Percentiles rank a stretch among this genome's conserved stretches.
Evolutionary conservation across 768 basidiomycete species (phyloP).

Genomic region (Serendipita sp.): DNA sequence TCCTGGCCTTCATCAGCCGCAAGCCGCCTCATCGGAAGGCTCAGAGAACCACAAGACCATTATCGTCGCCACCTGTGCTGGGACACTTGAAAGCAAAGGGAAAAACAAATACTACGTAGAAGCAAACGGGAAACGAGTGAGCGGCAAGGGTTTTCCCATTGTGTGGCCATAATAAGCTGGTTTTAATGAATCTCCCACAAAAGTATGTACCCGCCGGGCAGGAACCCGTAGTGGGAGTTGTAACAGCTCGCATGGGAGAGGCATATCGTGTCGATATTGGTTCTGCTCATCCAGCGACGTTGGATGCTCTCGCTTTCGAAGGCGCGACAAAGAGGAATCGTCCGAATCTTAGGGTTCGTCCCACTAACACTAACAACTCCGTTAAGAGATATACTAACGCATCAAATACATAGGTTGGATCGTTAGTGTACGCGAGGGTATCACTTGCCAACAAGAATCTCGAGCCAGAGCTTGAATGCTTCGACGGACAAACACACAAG

Average conservation of each 20-base stretch:
- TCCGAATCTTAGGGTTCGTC: constrained; percentile 72
- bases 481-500: constrained; percentile 84
- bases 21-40: constrained; percentile 11
- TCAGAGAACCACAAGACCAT: constrained; percentile 7
- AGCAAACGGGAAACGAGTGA: constrained; percentile 63
- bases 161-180: neutral
- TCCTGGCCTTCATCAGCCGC: constrained; percentile 52
- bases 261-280: constrained; percentile 92
- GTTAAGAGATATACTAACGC: neutral
- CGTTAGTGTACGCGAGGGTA: constrained; percentile 79
- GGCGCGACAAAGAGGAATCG: constrained; percentile 88
- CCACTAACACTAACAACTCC: neutral
- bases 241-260: constrained; percentile 63
- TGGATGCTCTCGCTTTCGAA: constrained; percentile 90
- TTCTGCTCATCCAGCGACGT: constrained; percentile 60
- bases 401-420: constrained; percentile 49
- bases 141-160: constrained; percentile 18
- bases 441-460: constrained; percentile 92
- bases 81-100: constrained; percentile 52
- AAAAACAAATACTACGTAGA: constrained; percentile 81
- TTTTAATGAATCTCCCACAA: neutral
- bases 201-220: constrained; percentile 85
- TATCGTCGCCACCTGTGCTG: constrained; percentile 51
- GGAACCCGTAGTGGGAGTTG: constrained; percentile 75
- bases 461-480: constrained; percentile 96